Evolutionary conservation across 805 yeast genomes (phyloP).

Genomic region (Barnettozyma wickerhamii): DNA sequence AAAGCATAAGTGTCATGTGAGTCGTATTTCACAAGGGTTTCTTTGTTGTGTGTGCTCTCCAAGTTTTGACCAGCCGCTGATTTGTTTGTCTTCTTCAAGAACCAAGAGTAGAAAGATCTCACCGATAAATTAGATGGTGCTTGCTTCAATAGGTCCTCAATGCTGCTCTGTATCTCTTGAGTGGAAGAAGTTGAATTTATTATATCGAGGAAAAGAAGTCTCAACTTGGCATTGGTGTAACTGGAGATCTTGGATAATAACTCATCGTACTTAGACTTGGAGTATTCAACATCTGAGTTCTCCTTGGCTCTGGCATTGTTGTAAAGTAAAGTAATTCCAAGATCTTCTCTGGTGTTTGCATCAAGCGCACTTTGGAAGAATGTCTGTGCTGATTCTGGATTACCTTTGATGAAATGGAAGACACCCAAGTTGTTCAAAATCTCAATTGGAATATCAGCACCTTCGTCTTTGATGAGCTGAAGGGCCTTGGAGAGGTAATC

Average conservation of each 20-base stretch:
- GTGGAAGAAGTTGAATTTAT: constrained; percentile 38
- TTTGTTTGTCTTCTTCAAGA: constrained; percentile 53
- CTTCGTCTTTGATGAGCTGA: constrained; percentile 36
- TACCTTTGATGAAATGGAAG: constrained; percentile 63
- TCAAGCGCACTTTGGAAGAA: constrained; percentile 48
- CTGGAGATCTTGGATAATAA: constrained; percentile 60
- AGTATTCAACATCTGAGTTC: constrained; percentile 26
- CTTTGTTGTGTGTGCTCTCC: constrained; percentile 79
- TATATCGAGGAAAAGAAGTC: constrained; percentile 60
- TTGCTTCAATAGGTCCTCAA: constrained; percentile 48
- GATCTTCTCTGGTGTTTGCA: constrained; percentile 25
- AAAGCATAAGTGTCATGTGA: constrained; percentile 89
- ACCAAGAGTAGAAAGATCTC: constrained; percentile 93
- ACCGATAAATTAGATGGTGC: constrained; percentile 69
- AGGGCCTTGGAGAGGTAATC: constrained; percentile 57
- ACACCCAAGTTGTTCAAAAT: constrained; percentile 84
- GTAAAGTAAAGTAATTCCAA: constrained; percentile 48
- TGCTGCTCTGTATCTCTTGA: constrained; percentile 42
- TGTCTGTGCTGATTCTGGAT: constrained; percentile 51
- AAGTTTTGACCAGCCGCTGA: constrained; percentile 37
- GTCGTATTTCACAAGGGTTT: constrained; percentile 74
- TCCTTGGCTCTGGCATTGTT: constrained; percentile 79
- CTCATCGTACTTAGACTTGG: constrained; percentile 41
- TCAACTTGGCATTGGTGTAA: constrained; percentile 70
- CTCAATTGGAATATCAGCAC: constrained; percentile 43